Conservation (phyloP, 768 basidiomycete genomes). For the Leucosporidium yakuticum region DNA sequence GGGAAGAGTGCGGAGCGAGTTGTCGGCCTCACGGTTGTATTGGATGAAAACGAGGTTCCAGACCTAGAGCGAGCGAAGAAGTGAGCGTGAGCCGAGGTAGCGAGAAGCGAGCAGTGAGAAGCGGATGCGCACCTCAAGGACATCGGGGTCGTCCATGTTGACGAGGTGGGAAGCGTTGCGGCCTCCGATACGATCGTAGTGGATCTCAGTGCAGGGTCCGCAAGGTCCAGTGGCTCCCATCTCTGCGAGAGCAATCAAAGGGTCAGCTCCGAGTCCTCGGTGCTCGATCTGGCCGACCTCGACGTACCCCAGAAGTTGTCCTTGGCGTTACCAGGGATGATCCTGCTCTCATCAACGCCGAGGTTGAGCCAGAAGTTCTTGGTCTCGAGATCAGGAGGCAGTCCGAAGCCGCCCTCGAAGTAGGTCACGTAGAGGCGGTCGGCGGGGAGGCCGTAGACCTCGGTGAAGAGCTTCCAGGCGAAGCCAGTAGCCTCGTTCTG, state of each 20-base stretch:
- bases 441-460: constrained; percentile 77
- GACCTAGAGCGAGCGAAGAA: constrained; percentile 49
- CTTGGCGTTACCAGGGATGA: constrained; percentile 88
- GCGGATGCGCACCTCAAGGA: constrained; percentile 56
- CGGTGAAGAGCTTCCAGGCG: constrained; percentile 91
- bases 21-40: constrained; percentile 90
- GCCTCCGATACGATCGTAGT: constrained; percentile 96
- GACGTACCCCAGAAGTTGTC: constrained; percentile 96
- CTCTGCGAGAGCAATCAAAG: constrained; percentile 51
- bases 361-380: constrained; percentile 79
- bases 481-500: constrained; percentile 88
- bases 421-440: constrained; percentile 95
- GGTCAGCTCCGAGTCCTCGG: neutral
- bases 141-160: constrained; percentile 92
- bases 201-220: constrained; percentile 96
- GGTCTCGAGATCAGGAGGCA: constrained; percentile 84
- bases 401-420: constrained; percentile 87
- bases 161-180: constrained; percentile 87
- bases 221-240: constrained; percentile 99
- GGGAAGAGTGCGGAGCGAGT: constrained; percentile 70
- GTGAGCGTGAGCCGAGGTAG: neutral
- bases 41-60: constrained; percentile 99
- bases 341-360: constrained; percentile 81
- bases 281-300: neutral
- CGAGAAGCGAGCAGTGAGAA: neutral